These are phyloP conservation scores for Symbiodinium natans DNA, from an alignment of 73 alveolate genomes.

Conservation along the genomic window DNA sequence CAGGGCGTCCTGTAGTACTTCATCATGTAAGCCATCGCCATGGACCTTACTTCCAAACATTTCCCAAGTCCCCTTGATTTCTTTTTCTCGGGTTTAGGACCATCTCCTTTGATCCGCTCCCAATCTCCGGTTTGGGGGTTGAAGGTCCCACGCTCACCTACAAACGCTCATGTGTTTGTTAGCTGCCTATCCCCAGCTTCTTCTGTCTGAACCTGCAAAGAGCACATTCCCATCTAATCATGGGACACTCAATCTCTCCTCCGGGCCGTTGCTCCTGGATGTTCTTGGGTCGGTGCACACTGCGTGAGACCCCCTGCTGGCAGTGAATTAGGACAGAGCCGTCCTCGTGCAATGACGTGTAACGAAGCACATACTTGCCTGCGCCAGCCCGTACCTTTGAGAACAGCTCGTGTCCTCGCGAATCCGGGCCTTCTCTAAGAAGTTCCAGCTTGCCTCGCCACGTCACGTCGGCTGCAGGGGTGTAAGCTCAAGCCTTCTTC, in stretches of 20 bases:
- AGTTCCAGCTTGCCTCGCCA: conserved; percentile 51
- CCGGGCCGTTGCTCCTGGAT: background rate
- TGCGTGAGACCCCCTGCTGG: conserved; percentile 93
- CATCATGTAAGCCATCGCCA: conserved; percentile 72
- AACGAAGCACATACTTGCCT: background rate
- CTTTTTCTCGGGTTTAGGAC: background rate
- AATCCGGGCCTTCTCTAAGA: conserved; percentile 77
- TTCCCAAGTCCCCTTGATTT: background rate
- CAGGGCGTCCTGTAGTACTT: conserved; percentile 82
- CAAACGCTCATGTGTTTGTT: too few relatives aligned
- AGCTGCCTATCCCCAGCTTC: too few relatives aligned
- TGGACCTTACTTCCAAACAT: background rate
- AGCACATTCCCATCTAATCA: too few relatives aligned
- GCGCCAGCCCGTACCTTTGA: background rate
- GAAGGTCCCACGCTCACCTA: background rate
- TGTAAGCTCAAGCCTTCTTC: background rate
- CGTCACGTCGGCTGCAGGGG: background rate
- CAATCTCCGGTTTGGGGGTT: background rate
- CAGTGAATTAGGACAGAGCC: conserved; percentile 80
- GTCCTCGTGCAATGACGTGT: background rate
- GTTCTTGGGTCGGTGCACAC: conserved; percentile 20
- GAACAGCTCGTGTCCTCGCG: conserved; percentile 41
- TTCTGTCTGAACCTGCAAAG: too few relatives aligned
- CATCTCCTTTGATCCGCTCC: background rate
- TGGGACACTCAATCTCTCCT: too few relatives aligned